These are phyloP conservation scores for Lipomyces chichibuensis DNA, from an alignment of 805 yeast species.

Conservation along the genomic window DNA sequence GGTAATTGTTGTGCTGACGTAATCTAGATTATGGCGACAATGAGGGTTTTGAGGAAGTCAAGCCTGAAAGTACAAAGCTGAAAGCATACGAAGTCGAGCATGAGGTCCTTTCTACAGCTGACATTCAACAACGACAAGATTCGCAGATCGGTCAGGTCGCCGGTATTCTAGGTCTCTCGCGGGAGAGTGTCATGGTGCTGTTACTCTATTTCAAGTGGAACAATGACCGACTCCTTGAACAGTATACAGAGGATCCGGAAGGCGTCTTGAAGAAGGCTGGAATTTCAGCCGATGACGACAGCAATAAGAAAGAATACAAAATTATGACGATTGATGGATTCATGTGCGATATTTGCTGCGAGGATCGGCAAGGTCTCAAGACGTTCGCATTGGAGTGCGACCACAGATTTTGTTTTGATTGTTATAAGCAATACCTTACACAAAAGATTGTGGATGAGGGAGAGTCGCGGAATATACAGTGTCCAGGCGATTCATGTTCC, in stretches of 20 bases:
- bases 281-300: conserved; percentile 31
- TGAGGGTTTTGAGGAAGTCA: conserved; percentile 35
- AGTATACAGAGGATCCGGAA: conserved; percentile 53
- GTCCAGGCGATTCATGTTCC: conserved; percentile 65
- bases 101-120: conserved; percentile 35
- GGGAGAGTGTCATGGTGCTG: conserved; percentile 50
- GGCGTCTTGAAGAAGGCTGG: conserved; percentile 46
- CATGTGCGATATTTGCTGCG: conserved; percentile 75
- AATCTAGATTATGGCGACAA: conserved; percentile 31
- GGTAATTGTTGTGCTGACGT: conserved; percentile 1
- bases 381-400: conserved; percentile 64
- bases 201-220: conserved; percentile 61
- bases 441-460: conserved; percentile 47
- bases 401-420: conserved; percentile 69
- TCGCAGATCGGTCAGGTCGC: conserved; percentile 46
- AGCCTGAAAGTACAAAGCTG: conserved; percentile 35
- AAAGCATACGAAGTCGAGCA: conserved; percentile 39
- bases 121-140: conserved; percentile 42
- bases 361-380: conserved; percentile 47
- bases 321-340: conserved; percentile 43
- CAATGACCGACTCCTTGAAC: conserved; percentile 59
- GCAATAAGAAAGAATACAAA: conserved; percentile 31
- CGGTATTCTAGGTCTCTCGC: conserved; percentile 46
- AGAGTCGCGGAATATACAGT: conserved; percentile 52
- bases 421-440: conserved; percentile 65